Base-by-base conservation (phyloP, 2,329 filamentous ascomycete species). In the Exserohilum rostratum region DNA sequence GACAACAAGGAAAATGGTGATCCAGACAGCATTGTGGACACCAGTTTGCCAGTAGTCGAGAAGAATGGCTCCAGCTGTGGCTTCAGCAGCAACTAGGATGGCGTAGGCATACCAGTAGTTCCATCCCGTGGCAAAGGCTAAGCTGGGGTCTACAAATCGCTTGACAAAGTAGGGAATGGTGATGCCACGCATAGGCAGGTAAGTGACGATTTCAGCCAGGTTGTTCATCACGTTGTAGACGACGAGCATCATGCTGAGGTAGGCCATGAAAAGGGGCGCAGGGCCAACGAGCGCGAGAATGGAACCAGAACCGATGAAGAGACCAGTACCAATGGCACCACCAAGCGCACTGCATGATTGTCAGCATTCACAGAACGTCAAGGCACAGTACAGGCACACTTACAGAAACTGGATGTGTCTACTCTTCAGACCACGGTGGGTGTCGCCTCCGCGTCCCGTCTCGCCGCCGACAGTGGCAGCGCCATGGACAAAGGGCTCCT, bases 281-380 rank as follows among this genome's bases (percentile, higher is more conserved):
- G 71, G 72, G 3, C 72, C 72, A 12, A 70, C 68, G 6, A 70
- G 45, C 1, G 67, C 61, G 27, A 74, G 68, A 38, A 74, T 73
- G 2, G 57, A 63, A 13, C 72, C 72, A 20, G 67, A 70, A 40
- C 71, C 72, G n/a, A 74, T 71, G 55, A 74, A 74, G 3, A 74
- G 57, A 35, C 72, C 72, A 18, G 72, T 74, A 53, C 72, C 65
- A 50, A 86, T 86, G 7, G 83, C 83, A 55, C 84, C 83, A 50
- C 83, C 84, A 6, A 87, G 77, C 17, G 84, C 84, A 63, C 86
- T 87, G 59, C 78, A 76, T 53, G 78, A 69, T 10, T 46, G 82
- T 81, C 30, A 67, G 62, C 47, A 50, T 29, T 3, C 11, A 18
- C 6, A 12, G 46, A 22, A 3, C 30, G 35, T 42, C 22, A n/a